phyloP scores from a whole-genome alignment of 352 stramenopile genomes.

The Phytophthora macrochlamydospora region DNA sequence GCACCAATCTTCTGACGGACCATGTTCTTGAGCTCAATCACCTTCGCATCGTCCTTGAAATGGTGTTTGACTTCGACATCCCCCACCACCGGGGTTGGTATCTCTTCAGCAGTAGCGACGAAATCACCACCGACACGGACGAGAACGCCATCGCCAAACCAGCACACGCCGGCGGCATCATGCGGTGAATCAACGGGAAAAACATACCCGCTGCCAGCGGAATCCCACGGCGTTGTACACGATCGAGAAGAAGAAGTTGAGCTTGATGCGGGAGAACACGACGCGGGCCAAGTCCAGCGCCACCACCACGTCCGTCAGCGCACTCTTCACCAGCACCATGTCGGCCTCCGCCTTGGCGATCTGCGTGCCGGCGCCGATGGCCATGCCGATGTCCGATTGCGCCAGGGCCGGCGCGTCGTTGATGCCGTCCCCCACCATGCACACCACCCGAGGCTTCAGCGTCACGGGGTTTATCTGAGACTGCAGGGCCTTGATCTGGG shows the following conservation, averaged over 20 bases:
- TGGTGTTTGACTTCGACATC: conserved; percentile 31
- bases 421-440: conserved; percentile 95
- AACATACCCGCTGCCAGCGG: conserved; percentile 86
- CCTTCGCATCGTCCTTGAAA: conserved; percentile 71
- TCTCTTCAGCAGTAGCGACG: conserved; percentile 75
- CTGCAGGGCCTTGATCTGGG: conserved; percentile 89
- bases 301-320: conserved; percentile 83
- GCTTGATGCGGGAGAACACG: conserved; percentile 81
- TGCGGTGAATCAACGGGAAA: conserved; percentile 82
- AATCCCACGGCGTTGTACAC: conserved; percentile 89
- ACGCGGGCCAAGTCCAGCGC: conserved; percentile 81
- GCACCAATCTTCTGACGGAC: conserved; percentile 66
- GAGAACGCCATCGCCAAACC: conserved; percentile 90
- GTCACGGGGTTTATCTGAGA: conserved; percentile 72
- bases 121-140: conserved; percentile 87
- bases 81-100: conserved; percentile 63
- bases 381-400: conserved; percentile 93
- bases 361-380: conserved; percentile 91
- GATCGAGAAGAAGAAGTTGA: conserved; percentile 91
- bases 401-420: conserved; percentile 95
- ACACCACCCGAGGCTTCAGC: conserved; percentile 81
- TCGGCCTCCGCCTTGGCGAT: conserved; percentile 88
- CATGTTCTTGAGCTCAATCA: conserved; percentile 79
- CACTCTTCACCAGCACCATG: conserved; percentile 90
- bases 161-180: conserved; percentile 85